A percentile compares a stretch with the other conserved stretches of the same genome.
Evolutionary conservation across 352 stramenopile genomes (phyloP).

Genomic region (Globisporangium spiculum): DNA sequence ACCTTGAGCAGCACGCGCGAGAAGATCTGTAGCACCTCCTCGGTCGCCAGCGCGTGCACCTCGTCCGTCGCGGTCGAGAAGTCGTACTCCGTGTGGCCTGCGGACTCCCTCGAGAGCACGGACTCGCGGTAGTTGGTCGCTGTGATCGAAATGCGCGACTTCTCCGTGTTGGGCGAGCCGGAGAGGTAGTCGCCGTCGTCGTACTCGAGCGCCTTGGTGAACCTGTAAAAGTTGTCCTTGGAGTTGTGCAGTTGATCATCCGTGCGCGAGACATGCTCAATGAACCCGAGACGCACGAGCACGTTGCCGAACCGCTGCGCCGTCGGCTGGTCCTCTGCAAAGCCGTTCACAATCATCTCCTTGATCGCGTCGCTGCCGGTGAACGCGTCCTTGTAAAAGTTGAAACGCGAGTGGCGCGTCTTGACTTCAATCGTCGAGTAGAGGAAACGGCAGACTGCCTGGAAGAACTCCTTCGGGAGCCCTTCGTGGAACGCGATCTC

Average conservation of each 20-base stretch:
- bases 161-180: conserved; percentile 23
- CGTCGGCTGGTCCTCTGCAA: conserved; percentile 71
- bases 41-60: conserved; percentile 80
- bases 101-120: conserved; percentile 59
- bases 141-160: conserved; percentile 50
- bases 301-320: conserved; percentile 75
- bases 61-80: conserved; percentile 73
- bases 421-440: conserved; percentile 76
- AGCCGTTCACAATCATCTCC: conserved; percentile 71
- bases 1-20: conserved; percentile 73
- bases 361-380: conserved; percentile 70
- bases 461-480: conserved; percentile 76
- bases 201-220: conserved; percentile 68
- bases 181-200: conserved; percentile 28
- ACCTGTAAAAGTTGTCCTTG: conserved; percentile 85
- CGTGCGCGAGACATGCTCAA: conserved; percentile 78
- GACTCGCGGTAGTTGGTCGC: conserved; percentile 75
- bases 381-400: conserved; percentile 87
- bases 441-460: conserved; percentile 67
- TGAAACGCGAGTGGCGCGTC: conserved; percentile 80
- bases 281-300: conserved; percentile 75
- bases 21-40: conserved; percentile 64
- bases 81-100: conserved; percentile 62
- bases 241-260: conserved; percentile 80
- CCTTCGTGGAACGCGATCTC: conserved; percentile 80